These are phyloP conservation scores for Trichoderma gracile DNA, from an alignment of 2,329 filamentous ascomycete genomes.

Conservation along the genomic window DNA sequence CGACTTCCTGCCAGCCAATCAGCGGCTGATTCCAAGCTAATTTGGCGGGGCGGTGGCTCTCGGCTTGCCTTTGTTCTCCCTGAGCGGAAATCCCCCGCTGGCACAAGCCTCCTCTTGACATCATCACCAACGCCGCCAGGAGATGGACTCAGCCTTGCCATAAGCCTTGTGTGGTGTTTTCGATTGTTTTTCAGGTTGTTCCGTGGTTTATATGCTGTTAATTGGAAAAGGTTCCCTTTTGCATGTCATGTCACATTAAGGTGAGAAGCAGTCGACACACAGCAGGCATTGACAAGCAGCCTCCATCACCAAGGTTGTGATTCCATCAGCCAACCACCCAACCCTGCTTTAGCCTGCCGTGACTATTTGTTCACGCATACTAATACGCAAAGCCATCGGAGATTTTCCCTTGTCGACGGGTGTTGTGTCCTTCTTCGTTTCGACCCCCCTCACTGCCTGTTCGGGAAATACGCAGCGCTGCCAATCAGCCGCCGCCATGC, in stretches of 20 bases:
- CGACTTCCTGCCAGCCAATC: neutral
- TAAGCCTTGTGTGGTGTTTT: neutral
- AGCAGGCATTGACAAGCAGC: too few species aligned
- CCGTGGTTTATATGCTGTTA: too few species aligned
- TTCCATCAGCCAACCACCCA: too few species aligned
- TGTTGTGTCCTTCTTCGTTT: neutral
- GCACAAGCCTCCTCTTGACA: neutral
- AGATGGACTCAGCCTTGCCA: neutral
- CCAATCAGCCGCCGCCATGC: conserved; percentile 40
- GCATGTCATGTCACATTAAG: neutral
- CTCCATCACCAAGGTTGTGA: too few species aligned
- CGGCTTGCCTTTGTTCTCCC: neutral
- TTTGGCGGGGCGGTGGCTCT: neutral
- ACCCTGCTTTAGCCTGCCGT: too few species aligned
- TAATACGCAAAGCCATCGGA: too few species aligned
- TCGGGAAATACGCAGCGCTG: conserved; percentile 17
- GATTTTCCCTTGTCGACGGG: too few species aligned
- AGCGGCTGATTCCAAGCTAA: neutral
- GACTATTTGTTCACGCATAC: too few species aligned
- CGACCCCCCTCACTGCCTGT: neutral
- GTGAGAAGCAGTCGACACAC: too few species aligned
- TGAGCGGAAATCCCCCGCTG: neutral
- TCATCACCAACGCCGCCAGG: conserved; percentile 7
- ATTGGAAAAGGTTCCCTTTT: neutral
- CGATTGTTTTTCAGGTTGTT: neutral